Evolutionary conservation across 2,329 filamentous ascomycete species (phyloP).

Genomic region (Malbranchea cinnamomea): DNA sequence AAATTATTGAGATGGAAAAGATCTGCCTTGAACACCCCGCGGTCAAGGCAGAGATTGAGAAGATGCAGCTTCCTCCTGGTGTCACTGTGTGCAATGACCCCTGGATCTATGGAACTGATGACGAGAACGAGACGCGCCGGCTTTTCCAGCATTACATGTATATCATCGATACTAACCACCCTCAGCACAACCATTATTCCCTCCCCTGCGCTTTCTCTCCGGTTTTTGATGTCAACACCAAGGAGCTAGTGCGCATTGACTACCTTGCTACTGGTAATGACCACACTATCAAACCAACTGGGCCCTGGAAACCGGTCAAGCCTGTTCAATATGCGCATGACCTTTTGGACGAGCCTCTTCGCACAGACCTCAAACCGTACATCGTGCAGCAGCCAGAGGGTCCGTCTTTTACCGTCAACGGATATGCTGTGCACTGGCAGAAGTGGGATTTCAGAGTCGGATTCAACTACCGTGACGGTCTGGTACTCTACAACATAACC

Average conservation of each 20-base stretch:
- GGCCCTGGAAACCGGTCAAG: constrained; percentile 41
- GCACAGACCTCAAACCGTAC: constrained; percentile 48
- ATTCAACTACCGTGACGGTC: constrained; percentile 49
- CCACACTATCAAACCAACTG: constrained; percentile 38
- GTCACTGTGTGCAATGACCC: constrained; percentile 43
- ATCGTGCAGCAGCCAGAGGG: constrained; percentile 51
- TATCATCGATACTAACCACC: constrained; percentile 46
- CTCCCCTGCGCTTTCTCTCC: constrained; percentile 53
- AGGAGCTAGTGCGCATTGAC: constrained; percentile 55
- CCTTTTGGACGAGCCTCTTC: constrained; percentile 45
- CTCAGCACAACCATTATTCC: constrained; percentile 55
- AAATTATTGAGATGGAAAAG: constrained; percentile 44
- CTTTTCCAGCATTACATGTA: constrained; percentile 33
- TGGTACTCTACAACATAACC: constrained; percentile 51
- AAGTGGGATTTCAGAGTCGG: constrained; percentile 49
- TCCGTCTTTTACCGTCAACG: constrained; percentile 45
- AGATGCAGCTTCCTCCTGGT: constrained; percentile 43
- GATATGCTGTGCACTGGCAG: constrained; percentile 47
- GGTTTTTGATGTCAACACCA: constrained; percentile 46
- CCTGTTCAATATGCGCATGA: constrained; percentile 44
- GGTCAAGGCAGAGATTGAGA: constrained; percentile 44
- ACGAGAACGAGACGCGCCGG: constrained; percentile 23
- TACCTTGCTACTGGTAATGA: constrained; percentile 52
- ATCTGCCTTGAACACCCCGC: constrained; percentile 39
- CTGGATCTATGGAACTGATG: constrained; percentile 52